A percentile compares a stretch with the other conserved stretches of the same genome.
These are phyloP conservation scores for Desmodesmus armatus DNA, from an alignment of 139 green algal genomes.

Conservation along the genomic window DNA sequence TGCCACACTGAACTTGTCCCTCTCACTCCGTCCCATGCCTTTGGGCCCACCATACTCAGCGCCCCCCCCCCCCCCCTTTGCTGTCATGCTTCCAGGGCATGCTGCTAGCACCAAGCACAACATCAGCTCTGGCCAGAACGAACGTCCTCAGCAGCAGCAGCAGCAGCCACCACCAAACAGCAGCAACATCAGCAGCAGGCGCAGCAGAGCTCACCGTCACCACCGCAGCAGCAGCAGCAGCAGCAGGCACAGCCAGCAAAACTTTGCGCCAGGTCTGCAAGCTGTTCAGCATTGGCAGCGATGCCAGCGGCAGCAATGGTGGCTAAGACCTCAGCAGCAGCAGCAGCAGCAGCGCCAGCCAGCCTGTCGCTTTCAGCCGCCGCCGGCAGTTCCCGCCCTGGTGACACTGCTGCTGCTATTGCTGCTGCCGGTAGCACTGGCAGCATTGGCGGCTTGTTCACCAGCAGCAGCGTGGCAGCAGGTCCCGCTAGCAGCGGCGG, in stretches of 20 bases:
- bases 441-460: not conserved
- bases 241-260: not conserved
- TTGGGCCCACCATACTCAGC: too few species aligned
- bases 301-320: not conserved
- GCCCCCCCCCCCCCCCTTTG: too few species aligned
- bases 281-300: not conserved
- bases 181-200: not conserved
- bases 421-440: not conserved
- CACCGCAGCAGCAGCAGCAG: not conserved
- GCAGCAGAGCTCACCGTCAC: too few species aligned
- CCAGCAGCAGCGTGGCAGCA: too few species aligned
- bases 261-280: not conserved
- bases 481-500: not conserved
- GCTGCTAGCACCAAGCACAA: too few species aligned
- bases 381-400: not conserved
- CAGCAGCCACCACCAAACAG: not conserved
- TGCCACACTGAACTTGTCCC: too few species aligned
- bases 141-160: constrained; percentile 4
- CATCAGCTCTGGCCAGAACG: too few species aligned
- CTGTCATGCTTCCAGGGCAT: too few species aligned
- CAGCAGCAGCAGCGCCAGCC: constrained; percentile 13
- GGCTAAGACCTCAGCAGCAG: not conserved
- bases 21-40: too few species aligned
- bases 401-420: not conserved
- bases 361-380: not conserved